phyloP scores from a whole-genome alignment of 805 yeast genomes.

The Candida patagonica region DNA sequence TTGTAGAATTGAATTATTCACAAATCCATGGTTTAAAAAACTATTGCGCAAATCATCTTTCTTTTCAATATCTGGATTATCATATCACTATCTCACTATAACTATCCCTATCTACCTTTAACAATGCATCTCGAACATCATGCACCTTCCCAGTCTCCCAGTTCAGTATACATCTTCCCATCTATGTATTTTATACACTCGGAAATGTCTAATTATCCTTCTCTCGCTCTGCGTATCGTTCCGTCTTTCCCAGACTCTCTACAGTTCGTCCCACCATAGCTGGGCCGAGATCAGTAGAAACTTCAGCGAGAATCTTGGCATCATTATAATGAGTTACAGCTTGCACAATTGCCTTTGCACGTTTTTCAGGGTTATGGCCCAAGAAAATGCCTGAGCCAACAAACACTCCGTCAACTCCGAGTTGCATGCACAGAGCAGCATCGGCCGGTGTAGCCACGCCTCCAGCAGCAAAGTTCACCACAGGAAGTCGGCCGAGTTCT shows the following conservation, averaged over 20 bases:
- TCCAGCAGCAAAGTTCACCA: conserved; percentile 81
- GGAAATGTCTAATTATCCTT: conserved; percentile 1
- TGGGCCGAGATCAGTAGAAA: conserved; percentile 62
- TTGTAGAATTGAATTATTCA: too few species aligned
- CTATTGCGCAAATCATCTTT: too few species aligned
- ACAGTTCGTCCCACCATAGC: conserved; percentile 68
- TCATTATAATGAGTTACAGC: conserved; percentile 66
- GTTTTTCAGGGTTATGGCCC: conserved; percentile 59
- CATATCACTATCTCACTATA: too few species aligned
- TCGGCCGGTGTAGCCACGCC: conserved; percentile 86
- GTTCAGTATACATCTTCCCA: too few species aligned
- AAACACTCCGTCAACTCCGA: conserved; percentile 72
- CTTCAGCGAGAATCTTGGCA: conserved; percentile 50
- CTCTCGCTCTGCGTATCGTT: conserved; percentile 8
- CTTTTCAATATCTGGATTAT: too few species aligned
- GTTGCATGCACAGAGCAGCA: conserved; percentile 75
- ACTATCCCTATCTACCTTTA: too few species aligned
- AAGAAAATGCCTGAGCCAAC: conserved; percentile 76
- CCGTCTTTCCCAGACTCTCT: conserved; percentile 8
- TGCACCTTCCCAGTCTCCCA: too few species aligned
- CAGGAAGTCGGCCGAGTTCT: conserved; percentile 57
- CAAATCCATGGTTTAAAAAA: too few species aligned
- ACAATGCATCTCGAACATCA: too few species aligned
- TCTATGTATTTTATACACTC: not conserved
- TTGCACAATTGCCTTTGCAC: conserved; percentile 71